These are phyloP conservation scores for Stentor roeselii DNA, from an alignment of 73 alveolate species.

Conservation along the genomic window DNA sequence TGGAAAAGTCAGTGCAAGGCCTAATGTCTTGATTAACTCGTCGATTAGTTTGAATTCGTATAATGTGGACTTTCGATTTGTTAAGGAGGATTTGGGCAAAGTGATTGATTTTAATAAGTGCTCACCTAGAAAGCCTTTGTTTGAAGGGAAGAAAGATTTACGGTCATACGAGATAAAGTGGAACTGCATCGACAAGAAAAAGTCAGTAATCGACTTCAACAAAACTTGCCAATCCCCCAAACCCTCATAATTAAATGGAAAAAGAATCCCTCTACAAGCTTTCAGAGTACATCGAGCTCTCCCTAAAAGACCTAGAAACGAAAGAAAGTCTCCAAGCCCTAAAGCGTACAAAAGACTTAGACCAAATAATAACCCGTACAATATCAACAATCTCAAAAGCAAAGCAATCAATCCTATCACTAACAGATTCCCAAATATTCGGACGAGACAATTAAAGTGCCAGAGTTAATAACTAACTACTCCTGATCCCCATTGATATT, in stretches of 20 bases:
- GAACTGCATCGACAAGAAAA: neutral
- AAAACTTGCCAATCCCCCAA: too few relatives aligned
- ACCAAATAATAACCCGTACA: neutral
- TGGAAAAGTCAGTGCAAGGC: neutral
- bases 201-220: neutral
- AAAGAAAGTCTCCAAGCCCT: neutral
- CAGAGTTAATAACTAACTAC: too few relatives aligned
- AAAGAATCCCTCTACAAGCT: neutral
- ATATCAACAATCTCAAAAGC: neutral
- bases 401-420: neutral
- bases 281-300: neutral
- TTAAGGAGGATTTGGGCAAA: neutral
- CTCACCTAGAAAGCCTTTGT: neutral
- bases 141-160: neutral
- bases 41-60: neutral
- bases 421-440: neutral
- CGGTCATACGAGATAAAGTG: neutral
- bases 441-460: neutral
- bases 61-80: neutral
- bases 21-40: neutral
- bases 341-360: neutral
- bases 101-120: neutral
- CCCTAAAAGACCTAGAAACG: neutral
- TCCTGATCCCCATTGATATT: conserved; percentile 75
- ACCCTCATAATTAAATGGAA: too few relatives aligned